A percentile compares a stretch with the other conserved stretches of the same genome.
phyloP scores from a whole-genome alignment of 768 basidiomycete genomes.

The Rhizopogon vinicolor region DNA sequence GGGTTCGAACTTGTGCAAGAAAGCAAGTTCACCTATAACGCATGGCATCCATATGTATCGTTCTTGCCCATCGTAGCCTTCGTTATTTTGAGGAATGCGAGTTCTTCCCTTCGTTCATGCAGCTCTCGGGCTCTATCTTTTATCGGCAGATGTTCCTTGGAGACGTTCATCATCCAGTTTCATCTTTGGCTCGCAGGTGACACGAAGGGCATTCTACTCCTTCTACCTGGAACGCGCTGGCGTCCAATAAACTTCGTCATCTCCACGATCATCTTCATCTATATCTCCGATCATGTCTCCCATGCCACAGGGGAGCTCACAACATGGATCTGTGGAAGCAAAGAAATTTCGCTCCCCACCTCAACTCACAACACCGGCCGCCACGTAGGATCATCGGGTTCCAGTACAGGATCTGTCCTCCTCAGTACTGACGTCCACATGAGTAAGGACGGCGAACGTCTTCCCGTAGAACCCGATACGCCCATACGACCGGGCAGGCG shows the following conservation, averaged over 20 bases:
- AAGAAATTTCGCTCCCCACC: conserved; percentile 19
- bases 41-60: conserved; percentile 80
- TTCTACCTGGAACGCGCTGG: conserved; percentile 71
- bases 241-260: conserved; percentile 76
- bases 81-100: conserved; percentile 73
- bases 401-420: conserved; percentile 8
- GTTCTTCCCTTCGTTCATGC: conserved; percentile 59
- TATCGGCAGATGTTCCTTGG: conserved; percentile 83
- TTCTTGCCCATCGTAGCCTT: conserved; percentile 78
- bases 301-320: conserved; percentile 74
- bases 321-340: conserved; percentile 43
- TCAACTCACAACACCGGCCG: conserved; percentile 4
- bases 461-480: conserved; percentile 34
- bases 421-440: conserved; percentile 3
- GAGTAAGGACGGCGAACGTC: conserved; percentile 20
- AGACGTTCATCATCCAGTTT: conserved; percentile 90
- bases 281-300: conserved; percentile 71
- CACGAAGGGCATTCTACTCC: conserved; percentile 74
- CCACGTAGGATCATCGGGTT: not conserved
- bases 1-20: conserved; percentile 72
- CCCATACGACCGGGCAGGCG: conserved; percentile 32
- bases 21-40: conserved; percentile 83
- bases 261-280: conserved; percentile 76
- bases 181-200: conserved; percentile 85
- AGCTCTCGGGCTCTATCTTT: conserved; percentile 71